Base-by-base conservation (phyloP, 257 asterid species). In the Paulownia fortunei region DNA sequence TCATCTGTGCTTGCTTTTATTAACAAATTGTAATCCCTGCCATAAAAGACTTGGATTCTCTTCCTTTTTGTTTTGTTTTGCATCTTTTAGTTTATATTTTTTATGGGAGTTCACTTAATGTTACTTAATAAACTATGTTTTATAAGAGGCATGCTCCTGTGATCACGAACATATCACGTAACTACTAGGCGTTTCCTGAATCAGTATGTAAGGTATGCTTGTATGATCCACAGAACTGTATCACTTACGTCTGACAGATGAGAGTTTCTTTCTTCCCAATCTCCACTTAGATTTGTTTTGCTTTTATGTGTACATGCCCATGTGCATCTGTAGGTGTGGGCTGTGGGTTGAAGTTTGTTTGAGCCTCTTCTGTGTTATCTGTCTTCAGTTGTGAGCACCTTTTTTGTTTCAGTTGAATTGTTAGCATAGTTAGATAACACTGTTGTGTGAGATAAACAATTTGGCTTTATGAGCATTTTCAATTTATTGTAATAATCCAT, bases 281-380 rank as follows among this genome's bases (percentile, higher is more conserved):
- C 73, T 67, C 23, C 47, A 21, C 73, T 67, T 67, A 42, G 30
- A 21, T 67, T 6, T 44, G n/a, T 10, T 39, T 54, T 24, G 69
- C 30, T 18, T 34, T 63, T 63, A 5, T 63, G 70, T 8, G 5
- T 11, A 1, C 47, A 12, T 11, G 56, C 26, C 5, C 23, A 67
- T 23, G 39, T 42, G 8, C 36, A 42, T 34, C 37, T 42, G 73
- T 23, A 21, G 46, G 19, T 42, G 56, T 19, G 36, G 10, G 39
- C n/a, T 16, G 13, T 19, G n/a, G 34, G 65, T 18, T 34, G 51
- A 18, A 34, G 39, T n/a, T 41, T 18, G 11, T 67, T 67, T 44
- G 36, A 41, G 72, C 55, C 44, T 41, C 47, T 41, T 41, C 12
- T 41, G 47, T 41, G 47, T 30, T 30, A 41, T 41, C 47, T 41